phyloP scores from a whole-genome alignment of 129 eudicot genomes.

The Rutidosis leptorrhynchoides region DNA sequence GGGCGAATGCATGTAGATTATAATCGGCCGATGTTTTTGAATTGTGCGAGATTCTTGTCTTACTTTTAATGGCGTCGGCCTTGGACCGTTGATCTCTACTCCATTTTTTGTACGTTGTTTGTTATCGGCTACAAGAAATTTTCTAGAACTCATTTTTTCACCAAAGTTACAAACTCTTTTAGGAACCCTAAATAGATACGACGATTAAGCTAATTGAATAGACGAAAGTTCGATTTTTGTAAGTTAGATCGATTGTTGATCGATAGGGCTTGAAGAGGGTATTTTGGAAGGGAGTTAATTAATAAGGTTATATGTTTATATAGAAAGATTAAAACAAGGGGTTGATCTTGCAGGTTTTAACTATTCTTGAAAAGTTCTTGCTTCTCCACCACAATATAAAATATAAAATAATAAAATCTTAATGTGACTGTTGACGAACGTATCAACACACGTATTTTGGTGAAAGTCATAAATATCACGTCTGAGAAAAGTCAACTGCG shows the following conservation, averaged over 20 bases:
- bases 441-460: conserved; percentile 3
- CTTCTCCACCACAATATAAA: too few species aligned
- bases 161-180: background rate
- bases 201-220: too few species aligned
- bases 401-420: background rate
- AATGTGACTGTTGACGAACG: conserved; percentile 20
- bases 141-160: conserved; percentile 27
- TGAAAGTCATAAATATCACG: conserved; percentile 23
- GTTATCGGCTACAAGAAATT: conserved; percentile 23
- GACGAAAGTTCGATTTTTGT: background rate
- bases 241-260: background rate
- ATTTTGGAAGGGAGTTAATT: background rate
- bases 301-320: background rate
- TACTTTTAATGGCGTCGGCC: conserved; percentile 51
- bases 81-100: conserved; percentile 40
- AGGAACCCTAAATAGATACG: background rate
- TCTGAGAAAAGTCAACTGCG: conserved; percentile 30
- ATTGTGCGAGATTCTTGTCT: conserved; percentile 38
- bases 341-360: background rate
- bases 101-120: conserved; percentile 15
- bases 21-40: conserved; percentile 52
- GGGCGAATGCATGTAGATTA: conserved; percentile 62
- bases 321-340: background rate
- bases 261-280: background rate
- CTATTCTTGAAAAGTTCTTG: background rate